Base-by-base conservation (phyloP, 805 yeast genomes). In the Nakazawaea ambrosiae region DNA sequence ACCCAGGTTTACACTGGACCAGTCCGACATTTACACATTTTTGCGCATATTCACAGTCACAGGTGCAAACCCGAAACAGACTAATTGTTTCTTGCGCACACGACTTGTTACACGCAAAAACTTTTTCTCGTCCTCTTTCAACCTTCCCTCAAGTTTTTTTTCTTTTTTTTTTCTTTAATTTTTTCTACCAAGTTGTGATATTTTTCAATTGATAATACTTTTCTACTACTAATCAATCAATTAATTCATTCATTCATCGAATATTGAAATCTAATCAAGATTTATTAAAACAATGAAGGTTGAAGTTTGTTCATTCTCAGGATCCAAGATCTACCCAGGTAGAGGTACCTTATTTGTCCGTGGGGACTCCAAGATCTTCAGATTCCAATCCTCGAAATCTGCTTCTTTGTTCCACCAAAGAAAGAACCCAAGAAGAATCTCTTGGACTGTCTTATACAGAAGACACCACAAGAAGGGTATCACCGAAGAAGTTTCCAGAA, bases 401-500 rank as follows among this genome's bases (percentile, higher is more conserved):
- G 90, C 95, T 61, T 88, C 97, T 66, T 82, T 92, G 64, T 92
- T 92, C 92, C 80, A 81, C 66, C 99, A 92, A 80, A 88, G 97
- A 83, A 92, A 92, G 95, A 92, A 92, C 89, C 99, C 99, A 76
- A 89, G 99, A 82, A 85, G 96, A 81, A 81, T 92, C 68, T 81
- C 97, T 52, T 92, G 99, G 99, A 92, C 99, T 55, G 97, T 90
- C 63, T 80, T 92, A 62, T 92, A 76, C 90, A 90, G 99, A 82
- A 86, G 95, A 76, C 96, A 90, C 77, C 97, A 92, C 95, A 88
- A 87, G 84, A 92, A 92, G 78, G 99, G 99, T 78, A 79, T 90
- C 67, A 81, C 96, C 63, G 99, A 92, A 80, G 98, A 92, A 78
- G 86, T 84, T 57, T 59, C 94, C 69, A 92, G 87, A 84, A 94